Percentiles rank a stretch among this genome's conserved stretches.
These are phyloP conservation scores for Hypoxylon rickii DNA, from an alignment of 495 filamentous ascomycete species.

Conservation along the genomic window DNA sequence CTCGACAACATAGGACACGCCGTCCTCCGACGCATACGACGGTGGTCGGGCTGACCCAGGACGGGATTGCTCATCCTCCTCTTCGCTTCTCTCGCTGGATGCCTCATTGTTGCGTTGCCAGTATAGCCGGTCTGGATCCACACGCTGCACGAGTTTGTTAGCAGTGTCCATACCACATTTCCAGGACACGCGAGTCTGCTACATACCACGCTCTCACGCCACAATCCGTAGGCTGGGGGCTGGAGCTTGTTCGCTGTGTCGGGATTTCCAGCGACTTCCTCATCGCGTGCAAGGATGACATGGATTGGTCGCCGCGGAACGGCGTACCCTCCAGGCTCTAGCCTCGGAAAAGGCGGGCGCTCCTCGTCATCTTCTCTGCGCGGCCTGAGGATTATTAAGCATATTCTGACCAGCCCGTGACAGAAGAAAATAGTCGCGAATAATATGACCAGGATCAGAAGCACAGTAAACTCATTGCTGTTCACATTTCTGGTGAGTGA, in stretches of 20 bases:
- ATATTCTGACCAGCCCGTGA: slow-evolving; percentile 74
- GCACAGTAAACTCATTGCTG: slow-evolving; percentile 69
- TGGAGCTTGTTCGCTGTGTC: slow-evolving; percentile 60
- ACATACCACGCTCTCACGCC: slow-evolving; percentile 82
- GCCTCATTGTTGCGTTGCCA: slow-evolving; percentile 67
- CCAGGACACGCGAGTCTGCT: background rate
- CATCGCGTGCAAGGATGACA: slow-evolving; percentile 64
- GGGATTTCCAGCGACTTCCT: slow-evolving; percentile 60
- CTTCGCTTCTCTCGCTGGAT: slow-evolving; percentile 11
- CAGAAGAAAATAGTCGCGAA: slow-evolving; percentile 76
- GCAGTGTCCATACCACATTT: slow-evolving; percentile 1
- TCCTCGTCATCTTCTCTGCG: slow-evolving; percentile 38
- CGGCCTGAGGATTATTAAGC: slow-evolving; percentile 60
- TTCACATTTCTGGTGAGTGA: slow-evolving; percentile 61
- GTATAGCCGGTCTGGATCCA: slow-evolving; percentile 78
- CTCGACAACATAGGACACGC: slow-evolving; percentile 68
- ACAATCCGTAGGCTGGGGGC: slow-evolving; percentile 87
- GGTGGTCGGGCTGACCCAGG: slow-evolving; percentile 57
- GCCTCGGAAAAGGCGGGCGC: slow-evolving; percentile 45
- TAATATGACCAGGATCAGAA: slow-evolving; percentile 76
- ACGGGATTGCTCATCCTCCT: slow-evolving; percentile 27
- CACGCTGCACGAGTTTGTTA: slow-evolving; percentile 55
- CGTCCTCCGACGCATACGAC: slow-evolving; percentile 73
- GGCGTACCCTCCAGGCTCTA: slow-evolving; percentile 61
- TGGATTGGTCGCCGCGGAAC: slow-evolving; percentile 65